Percentiles rank a stretch among this genome's conserved stretches.
Conservation (phyloP, 306 rosid species). For the Fagus sylvatica region DNA sequence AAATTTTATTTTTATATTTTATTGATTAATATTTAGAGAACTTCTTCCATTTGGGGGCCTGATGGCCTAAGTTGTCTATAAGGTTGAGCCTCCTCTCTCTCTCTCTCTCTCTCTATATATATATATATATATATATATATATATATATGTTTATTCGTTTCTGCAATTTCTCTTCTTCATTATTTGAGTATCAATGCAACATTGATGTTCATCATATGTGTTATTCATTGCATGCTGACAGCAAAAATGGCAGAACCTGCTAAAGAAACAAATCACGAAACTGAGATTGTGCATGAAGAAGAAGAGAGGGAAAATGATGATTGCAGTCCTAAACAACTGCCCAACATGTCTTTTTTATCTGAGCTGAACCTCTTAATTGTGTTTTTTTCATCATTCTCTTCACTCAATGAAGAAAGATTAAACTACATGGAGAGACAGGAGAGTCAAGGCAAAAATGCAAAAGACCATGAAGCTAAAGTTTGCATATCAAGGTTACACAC, state of each 20-base stretch:
- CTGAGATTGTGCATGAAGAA: conserved; percentile 12
- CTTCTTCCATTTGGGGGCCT: too few relatives aligned
- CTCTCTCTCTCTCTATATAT: too few relatives aligned
- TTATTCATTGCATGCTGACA: background rate
- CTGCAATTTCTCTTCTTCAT: too few relatives aligned
- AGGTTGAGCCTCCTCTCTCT: too few relatives aligned
- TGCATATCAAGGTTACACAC: conserved; percentile 7
- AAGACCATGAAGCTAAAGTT: conserved; percentile 19
- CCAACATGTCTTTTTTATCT: conserved; percentile 23
- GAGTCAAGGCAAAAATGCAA: background rate
- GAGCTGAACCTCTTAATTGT: conserved; percentile 55
- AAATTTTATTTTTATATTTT: too few relatives aligned
- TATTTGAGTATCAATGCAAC: too few relatives aligned
- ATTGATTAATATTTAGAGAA: too few relatives aligned
- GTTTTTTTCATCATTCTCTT: conserved; percentile 37
- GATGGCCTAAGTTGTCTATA: too few relatives aligned
- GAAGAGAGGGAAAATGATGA: conserved; percentile 9
- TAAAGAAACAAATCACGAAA: conserved; percentile 19
- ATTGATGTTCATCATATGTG: background rate
- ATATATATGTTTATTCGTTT: background rate
- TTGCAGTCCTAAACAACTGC: background rate
- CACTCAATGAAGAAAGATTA: conserved; percentile 27
- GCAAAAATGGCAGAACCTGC: conserved; percentile 26
- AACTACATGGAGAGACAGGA: background rate
- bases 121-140: too few relatives aligned